Evolutionary conservation across 345 rosid species (phyloP), one percentile per base, ranked within the genome.

Genomic region (Moringa oleifera): DNA sequence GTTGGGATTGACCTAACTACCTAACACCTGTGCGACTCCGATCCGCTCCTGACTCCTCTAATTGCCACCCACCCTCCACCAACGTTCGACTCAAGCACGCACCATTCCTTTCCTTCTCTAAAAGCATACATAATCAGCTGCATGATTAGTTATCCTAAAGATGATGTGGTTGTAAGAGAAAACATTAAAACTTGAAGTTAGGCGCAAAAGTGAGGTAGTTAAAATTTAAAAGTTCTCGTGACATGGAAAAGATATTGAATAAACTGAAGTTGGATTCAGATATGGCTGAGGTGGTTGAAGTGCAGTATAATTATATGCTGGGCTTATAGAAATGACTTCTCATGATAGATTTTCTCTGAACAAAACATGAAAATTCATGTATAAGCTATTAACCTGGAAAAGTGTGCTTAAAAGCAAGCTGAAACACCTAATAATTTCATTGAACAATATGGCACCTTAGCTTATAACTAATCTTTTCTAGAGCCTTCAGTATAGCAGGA

Each of bases 131-230:
- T n/a, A n/a, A n/a, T n/a, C n/a, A n/a, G n/a, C n/a, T 83, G 89
- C 83, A 81, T 77, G 81, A 83, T 75, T 74, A 83, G 69, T 80
- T 79, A 76, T 74, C 84, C 83, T 80, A 76, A 79, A 80, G 84
- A 76, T 80, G 83, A 81, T 73, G 83, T 70, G 71, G 70, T 80
- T 75, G 68, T 70, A 74, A 69, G 69, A 79, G 72, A 70, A 75
- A 54, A 75, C 66, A 80, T 73, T 73, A 74, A 75, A 73, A 79
- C 73, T 70, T 77, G 74, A 68, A 56, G 59, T 55, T n/a, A 57
- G 73, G 71, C 69, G 68, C 74, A 23, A 53, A 22, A 53, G 31
- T 49, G 72, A 50, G 69, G 75, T 75, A 73, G 53, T 61, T 37
- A 13, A 37, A 59, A 57, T 53, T 55, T 23, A 23, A 59, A n/a